phyloP scores from a whole-genome alignment of 768 basidiomycete species.

The Rhodosporidiobolus odoratus region DNA sequence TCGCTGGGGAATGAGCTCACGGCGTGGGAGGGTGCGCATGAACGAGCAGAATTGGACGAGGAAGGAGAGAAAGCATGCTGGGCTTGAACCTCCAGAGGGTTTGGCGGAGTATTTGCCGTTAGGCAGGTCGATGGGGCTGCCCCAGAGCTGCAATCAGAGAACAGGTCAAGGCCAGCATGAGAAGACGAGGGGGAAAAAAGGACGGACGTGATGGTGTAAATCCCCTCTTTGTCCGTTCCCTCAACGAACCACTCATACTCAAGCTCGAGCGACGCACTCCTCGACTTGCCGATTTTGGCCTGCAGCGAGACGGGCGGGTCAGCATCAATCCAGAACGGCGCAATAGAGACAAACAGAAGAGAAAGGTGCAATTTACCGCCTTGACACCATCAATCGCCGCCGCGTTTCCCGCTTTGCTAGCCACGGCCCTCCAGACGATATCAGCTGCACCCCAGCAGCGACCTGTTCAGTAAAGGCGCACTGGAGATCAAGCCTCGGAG shows the following conservation, averaged over 20 bases:
- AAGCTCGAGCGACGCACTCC: not conserved
- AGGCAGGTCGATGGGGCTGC: not conserved
- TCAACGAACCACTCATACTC: conserved; percentile 28
- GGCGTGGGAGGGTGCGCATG: conserved; percentile 1
- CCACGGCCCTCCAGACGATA: conserved; percentile 17
- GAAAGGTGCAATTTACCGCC: conserved; percentile 10
- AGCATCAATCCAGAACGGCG: not conserved
- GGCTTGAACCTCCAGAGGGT: not conserved
- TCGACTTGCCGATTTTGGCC: not conserved
- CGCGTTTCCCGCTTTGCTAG: not conserved
- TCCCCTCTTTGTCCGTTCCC: not conserved
- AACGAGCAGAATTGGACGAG: not conserved
- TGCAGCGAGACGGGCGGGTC: not conserved
- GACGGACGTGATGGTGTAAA: conserved; percentile 16
- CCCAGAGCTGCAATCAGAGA: not conserved
- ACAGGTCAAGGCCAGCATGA: not conserved
- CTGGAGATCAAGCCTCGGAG: too few relatives aligned
- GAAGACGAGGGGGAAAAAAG: not conserved
- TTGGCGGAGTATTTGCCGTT: not conserved
- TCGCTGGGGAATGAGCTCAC: not conserved
- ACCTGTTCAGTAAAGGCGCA: too few relatives aligned
- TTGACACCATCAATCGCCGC: conserved; percentile 18
- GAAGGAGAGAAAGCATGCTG: conserved; percentile 3
- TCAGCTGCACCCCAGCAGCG: not conserved
- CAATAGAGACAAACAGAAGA: not conserved